Conservation (phyloP, 108 stramenopile species). For the Nitzschia sp. region DNA sequence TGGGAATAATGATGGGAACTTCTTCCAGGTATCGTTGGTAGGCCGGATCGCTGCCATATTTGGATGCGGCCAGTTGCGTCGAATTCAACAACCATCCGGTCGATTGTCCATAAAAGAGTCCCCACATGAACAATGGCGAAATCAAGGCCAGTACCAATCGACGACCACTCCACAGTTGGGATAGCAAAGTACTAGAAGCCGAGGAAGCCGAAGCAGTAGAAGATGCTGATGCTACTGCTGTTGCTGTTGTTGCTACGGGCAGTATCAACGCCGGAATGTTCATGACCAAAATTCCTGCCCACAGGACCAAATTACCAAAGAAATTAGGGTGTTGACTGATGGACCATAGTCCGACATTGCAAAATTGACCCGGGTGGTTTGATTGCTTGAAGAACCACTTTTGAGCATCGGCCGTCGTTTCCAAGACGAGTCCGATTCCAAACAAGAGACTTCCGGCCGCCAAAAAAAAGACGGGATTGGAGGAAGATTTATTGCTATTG, state of each 20-base stretch:
- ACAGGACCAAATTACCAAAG: conserved; percentile 74
- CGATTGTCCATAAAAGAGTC: conserved; percentile 64
- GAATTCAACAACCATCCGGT: conserved; percentile 48
- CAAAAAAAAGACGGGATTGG: too few relatives aligned
- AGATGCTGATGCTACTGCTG: too few relatives aligned
- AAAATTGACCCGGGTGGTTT: conserved; percentile 63
- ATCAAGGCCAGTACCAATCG: conserved; percentile 46
- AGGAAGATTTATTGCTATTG: too few relatives aligned
- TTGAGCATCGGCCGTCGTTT: conserved; percentile 74
- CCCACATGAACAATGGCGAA: conserved; percentile 62
- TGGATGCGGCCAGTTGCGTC: conserved; percentile 41
- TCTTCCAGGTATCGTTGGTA: conserved; percentile 49
- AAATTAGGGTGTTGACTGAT: conserved; percentile 85
- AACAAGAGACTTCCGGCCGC: conserved; percentile 43
- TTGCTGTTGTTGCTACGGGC: too few relatives aligned
- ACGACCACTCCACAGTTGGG: conserved; percentile 31
- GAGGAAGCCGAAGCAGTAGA: too few relatives aligned
- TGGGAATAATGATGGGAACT: conserved; percentile 62
- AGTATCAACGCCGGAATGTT: conserved; percentile 61
- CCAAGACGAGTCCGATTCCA: conserved; percentile 48
- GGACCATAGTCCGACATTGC: conserved; percentile 75
- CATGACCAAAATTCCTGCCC: conserved; percentile 72
- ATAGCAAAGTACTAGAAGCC: neutral
- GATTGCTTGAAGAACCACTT: conserved; percentile 74
- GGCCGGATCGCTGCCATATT: conserved; percentile 61